Percentiles rank a stretch among this genome's conserved stretches.
phyloP scores from a whole-genome alignment of 2,329 filamentous ascomycete species.

The Verruconis gallopava region DNA sequence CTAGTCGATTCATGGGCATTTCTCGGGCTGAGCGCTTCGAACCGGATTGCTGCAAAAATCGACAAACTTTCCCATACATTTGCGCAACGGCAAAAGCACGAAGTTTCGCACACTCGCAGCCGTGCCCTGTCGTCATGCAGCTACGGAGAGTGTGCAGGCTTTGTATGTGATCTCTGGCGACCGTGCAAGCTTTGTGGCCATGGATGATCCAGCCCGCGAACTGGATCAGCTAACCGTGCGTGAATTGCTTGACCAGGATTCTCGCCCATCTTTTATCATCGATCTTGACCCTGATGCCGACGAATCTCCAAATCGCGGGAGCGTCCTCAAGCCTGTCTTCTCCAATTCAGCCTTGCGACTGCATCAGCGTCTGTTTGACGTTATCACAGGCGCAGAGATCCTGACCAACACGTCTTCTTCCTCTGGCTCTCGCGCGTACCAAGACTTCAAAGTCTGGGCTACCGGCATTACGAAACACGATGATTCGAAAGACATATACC shows the following conservation, averaged over 20 bases:
- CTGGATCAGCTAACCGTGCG: constrained; percentile 17
- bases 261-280: constrained; percentile 21
- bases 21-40: no score
- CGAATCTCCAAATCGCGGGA: background rate
- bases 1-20: no score
- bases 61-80: no score
- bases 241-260: constrained; percentile 21
- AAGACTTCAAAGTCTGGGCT: constrained; percentile 30
- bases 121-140: no score
- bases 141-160: no score
- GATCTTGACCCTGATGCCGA: constrained; percentile 19
- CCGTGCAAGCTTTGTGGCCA: no score
- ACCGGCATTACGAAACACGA: constrained; percentile 31
- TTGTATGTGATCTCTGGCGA: no score
- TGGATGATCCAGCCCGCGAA: constrained; percentile 8
- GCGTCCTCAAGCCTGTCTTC: constrained; percentile 18
- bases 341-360: constrained; percentile 20
- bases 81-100: no score
- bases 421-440: constrained; percentile 16
- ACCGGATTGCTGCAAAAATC: no score
- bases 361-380: constrained; percentile 19
- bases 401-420: background rate
- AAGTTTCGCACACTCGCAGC: no score
- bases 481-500: constrained; percentile 33
- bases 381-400: constrained; percentile 13